phyloP scores from a whole-genome alignment of 2,329 filamentous ascomycete species.

The Knoxdaviesia capensis region DNA sequence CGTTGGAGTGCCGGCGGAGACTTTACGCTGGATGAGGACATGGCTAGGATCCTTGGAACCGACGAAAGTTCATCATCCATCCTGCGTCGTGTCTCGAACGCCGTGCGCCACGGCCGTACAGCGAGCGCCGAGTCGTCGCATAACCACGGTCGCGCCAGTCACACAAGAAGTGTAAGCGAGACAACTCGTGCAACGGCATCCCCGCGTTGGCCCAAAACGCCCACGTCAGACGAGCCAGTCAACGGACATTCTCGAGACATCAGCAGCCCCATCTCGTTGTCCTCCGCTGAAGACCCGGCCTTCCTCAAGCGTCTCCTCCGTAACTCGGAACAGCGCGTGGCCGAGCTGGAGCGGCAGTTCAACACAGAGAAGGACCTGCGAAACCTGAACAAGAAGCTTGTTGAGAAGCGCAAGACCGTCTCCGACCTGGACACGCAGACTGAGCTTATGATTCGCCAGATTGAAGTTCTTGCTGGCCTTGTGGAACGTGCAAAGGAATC shows the following conservation, averaged over 20 bases:
- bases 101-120: constrained; percentile 79
- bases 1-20: constrained; percentile 65
- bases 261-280: constrained; percentile 49
- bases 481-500: constrained; percentile 71
- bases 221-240: constrained; percentile 32
- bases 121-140: constrained; percentile 45
- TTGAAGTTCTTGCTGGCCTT: constrained; percentile 77
- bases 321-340: constrained; percentile 64
- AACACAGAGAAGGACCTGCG: constrained; percentile 43
- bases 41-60: constrained; percentile 67
- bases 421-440: constrained; percentile 85
- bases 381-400: constrained; percentile 67
- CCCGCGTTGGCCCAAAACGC: constrained; percentile 50
- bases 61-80: constrained; percentile 65
- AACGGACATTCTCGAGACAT: constrained; percentile 35
- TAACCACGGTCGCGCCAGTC: constrained; percentile 14
- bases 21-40: constrained; percentile 89
- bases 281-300: constrained; percentile 36
- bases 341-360: constrained; percentile 70
- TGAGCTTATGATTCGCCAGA: constrained; percentile 83
- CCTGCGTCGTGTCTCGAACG: constrained; percentile 76
- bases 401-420: constrained; percentile 90
- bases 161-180: constrained; percentile 44
- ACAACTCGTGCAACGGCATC: constrained; percentile 44
- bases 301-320: constrained; percentile 57